Base-by-base conservation (phyloP, 805 yeast genomes). In the Kodamaea kakaduensis region DNA sequence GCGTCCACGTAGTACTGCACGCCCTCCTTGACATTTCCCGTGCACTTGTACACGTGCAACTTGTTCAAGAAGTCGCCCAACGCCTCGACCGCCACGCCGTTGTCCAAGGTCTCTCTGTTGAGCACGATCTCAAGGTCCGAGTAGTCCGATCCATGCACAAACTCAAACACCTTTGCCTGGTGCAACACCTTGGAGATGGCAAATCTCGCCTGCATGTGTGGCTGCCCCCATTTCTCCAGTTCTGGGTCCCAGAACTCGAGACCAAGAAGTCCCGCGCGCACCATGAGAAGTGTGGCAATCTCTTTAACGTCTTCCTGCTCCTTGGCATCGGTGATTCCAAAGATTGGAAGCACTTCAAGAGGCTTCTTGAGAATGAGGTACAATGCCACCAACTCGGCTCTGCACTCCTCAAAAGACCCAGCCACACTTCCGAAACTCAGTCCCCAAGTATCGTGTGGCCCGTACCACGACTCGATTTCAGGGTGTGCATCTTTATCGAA, bases 181-280 rank as follows among this genome's bases (percentile, higher is more conserved):
- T 83, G 61, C 54, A 84, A 78, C 9, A 81, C 73, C 63, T 84
- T 84, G 71, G 84, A 70, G 47, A 87, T 86, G 20, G 93, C 85
- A 61, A 73, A 87, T 58, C 96, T 71, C 3, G 95, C 96, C 64
- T 86, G 95, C 87, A 86, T 85, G 57, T 87, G 96, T 9, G 96
- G 80, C 64, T 87, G 96, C 19, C 96, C 96, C 95, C 96, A 87
- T 61, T 85, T 86, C 40, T 68, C 64, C 18, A 85, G 72, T 29
- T 61, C 60, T 25, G 95, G 95, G 58, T 87, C 95, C 87, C 94
- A 87, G 56, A 73, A 84, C 58, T 87, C 95, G 52, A 87, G 69
- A 6, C 84, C 90, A 22, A 83, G 52, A 32, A 87, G 65, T 40
- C 96, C 96, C 5, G 95, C 95, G 48, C 95, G 73, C 17, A 87